Base-by-base conservation (phyloP, 345 rosid species). In the Microthlaspi erraticum region DNA sequence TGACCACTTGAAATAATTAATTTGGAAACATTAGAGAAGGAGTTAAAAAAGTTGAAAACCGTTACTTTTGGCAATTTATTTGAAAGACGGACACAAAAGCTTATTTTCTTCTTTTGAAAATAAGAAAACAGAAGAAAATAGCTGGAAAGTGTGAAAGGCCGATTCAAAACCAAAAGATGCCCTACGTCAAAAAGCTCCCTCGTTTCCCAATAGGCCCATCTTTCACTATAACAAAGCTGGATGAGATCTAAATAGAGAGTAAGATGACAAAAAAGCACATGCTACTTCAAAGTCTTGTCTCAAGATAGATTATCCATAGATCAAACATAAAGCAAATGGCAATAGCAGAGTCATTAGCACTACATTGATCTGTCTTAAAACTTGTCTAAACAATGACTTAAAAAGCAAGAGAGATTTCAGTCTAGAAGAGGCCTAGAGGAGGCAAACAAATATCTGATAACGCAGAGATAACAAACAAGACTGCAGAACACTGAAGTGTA, bases 211-310 rank as follows among this genome's bases (percentile, higher is more conserved):
- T 23, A 36, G 57, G 57, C n/a, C 59, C 50, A 48, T 57, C 7
- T 20, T 46, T 36, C 13, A 46, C 46, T 44, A n/a, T 44, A 10
- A 58, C 49, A 58, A 45, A 8, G 17, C 19, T 10, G 48, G 32
- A 63, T 54, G 76, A 63, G 56, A 43, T 53, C 33, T 53, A 43
- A 55, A 29, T 10, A 64, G 62, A 26, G 56, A 42, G 4, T 55
- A 55, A 17, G 42, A 46, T 50, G 61, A 58, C 66, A n/a, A 73
- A 66, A 61, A 10, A 36, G 36, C 77, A 73, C 77, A 57, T 65
- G 66, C 66, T 29, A n/a, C 52, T 48, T 65, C 18, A 48, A 65
- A 39, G 50, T 73, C 23, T 18, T 56, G 77, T 65, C 77, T 19
- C 42, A 64, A 64, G 34, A 55, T 64, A 64, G 34, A 55, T 64